Percentiles rank a stretch among this genome's conserved stretches.
Evolutionary conservation across 2,329 filamentous ascomycete species (phyloP).

Genomic region (Diaporthe nobilis): DNA sequence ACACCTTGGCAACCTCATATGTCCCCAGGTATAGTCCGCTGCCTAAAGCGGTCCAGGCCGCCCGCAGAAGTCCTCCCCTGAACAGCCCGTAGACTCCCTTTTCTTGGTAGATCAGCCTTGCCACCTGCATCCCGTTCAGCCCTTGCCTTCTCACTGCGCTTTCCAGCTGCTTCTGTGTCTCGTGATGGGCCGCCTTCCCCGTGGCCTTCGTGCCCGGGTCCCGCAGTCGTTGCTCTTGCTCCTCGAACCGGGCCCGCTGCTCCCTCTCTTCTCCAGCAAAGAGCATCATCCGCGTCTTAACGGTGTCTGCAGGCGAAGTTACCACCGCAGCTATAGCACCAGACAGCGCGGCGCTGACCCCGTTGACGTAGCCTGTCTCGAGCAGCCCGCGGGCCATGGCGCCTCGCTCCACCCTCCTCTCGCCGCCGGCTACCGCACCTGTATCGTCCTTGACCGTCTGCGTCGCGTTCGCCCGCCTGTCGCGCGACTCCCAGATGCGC

Average conservation of each 20-base stretch:
- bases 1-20: slow-evolving; percentile 84
- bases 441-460: slow-evolving; percentile 33
- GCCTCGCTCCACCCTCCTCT: slow-evolving; percentile 37
- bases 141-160: slow-evolving; percentile 49
- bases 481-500: slow-evolving; percentile 60
- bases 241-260: slow-evolving; percentile 23
- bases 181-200: slow-evolving; percentile 47
- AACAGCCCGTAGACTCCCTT: slow-evolving; percentile 83
- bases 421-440: slow-evolving; percentile 54
- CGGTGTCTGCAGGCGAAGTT: slow-evolving; percentile 91
- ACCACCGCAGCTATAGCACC: slow-evolving; percentile 82
- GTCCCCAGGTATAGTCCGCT: slow-evolving; percentile 88
- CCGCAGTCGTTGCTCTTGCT: slow-evolving; percentile 35
- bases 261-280: slow-evolving; percentile 61
- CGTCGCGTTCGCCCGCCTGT: slow-evolving; percentile 46
- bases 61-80: slow-evolving; percentile 80
- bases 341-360: slow-evolving; percentile 79
- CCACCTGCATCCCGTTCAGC: slow-evolving; percentile 70
- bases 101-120: slow-evolving; percentile 74
- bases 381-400: slow-evolving; percentile 57
- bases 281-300: slow-evolving; percentile 93
- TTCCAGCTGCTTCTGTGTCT: slow-evolving; percentile 47
- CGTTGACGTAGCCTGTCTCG: slow-evolving; percentile 80
- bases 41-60: slow-evolving; percentile 85
- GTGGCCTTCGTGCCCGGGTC: not conserved